These are phyloP conservation scores for Wickerhamomyces silvicola DNA, from an alignment of 805 yeast genomes.

Conservation along the genomic window DNA sequence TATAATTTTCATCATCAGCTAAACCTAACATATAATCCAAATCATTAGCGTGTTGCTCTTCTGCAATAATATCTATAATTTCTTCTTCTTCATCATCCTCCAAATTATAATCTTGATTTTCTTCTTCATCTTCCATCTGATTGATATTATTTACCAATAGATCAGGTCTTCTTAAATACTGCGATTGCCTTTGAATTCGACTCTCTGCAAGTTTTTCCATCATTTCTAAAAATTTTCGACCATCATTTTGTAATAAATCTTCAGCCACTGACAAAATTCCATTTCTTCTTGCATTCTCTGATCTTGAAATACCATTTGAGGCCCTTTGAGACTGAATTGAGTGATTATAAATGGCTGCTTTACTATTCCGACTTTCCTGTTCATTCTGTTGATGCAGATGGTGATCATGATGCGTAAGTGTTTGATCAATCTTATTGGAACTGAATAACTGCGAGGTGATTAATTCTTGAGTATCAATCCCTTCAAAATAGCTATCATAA, in stretches of 20 bases:
- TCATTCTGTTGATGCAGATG: not conserved
- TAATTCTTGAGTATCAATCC: conserved; percentile 12
- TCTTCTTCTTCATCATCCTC: conserved; percentile 20
- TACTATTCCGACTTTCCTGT: not conserved
- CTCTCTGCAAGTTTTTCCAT: conserved; percentile 69
- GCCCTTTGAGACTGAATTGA: too few species aligned
- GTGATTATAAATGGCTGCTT: too few species aligned
- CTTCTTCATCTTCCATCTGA: conserved; percentile 23
- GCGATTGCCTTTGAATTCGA: conserved; percentile 27
- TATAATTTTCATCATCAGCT: conserved; percentile 17
- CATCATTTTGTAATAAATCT: conserved; percentile 70
- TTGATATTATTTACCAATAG: conserved; percentile 14
- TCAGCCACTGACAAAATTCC: conserved; percentile 65
- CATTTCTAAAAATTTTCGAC: conserved; percentile 70
- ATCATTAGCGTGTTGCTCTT: conserved; percentile 8
- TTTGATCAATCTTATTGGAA: not conserved
- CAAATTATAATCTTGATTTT: conserved; percentile 22
- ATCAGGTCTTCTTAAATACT: conserved; percentile 10
- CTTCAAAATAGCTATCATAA: conserved; percentile 59
- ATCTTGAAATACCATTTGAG: too few species aligned
- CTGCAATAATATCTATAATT: too few species aligned
- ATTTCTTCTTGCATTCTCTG: conserved; percentile 23
- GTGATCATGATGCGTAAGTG: not conserved
- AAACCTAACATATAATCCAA: conserved; percentile 14
- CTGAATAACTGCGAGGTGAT: conserved; percentile 2